Base-by-base conservation (phyloP, 1,284 basidiomycete species). In the Puccinia coronata region DNA sequence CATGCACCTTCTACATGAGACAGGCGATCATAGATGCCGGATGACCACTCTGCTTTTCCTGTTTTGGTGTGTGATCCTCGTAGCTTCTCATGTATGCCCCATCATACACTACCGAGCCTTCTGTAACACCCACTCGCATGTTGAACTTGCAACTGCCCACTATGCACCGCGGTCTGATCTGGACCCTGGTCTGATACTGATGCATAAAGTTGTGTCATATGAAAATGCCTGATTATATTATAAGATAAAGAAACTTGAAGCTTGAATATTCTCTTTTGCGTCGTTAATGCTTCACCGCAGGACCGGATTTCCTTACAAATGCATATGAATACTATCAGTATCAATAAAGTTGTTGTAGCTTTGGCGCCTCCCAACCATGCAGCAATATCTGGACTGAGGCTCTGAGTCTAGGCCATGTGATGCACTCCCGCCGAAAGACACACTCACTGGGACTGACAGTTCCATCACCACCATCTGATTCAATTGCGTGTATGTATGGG, bases 261-360 rank as follows among this genome's bases (percentile, higher is more conserved):
- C 28, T 59, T 59, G 57, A 59, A 59, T 59, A 59, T 59, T 59
- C 8, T 14, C 57, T 25, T 59, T 25, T 16, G 57, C n/a, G n/a
- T n/a, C n/a, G n/a, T n/a, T 25, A 2, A 28, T 59, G 57, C 28
- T 3, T 34, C 25, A 34, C 57, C 28, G n/a, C 57, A 25, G 34
- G 57, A 59, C 57, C 25, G 57, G 57, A 59, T 59, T 59, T 59
- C 57, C 57, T 28, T 25, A 59, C 18, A 28, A n/a, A 57, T 59
- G 18, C 57, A 59, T 11, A 18, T 20, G 23, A 11, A 16, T 11
- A 53, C 23, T n/a, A n/a, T n/a, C n/a, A n/a, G n/a, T n/a, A n/a
- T n/a, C n/a, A n/a, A n/a, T n/a, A n/a, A n/a, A n/a, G n/a, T n/a
- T n/a, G n/a, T n/a, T n/a, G n/a, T n/a, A n/a, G n/a, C n/a, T n/a